Percentiles rank a stretch among this genome's conserved stretches.
Conservation (phyloP, 2,329 filamentous ascomycete genomes). For the Didymellaceae sp. region DNA sequence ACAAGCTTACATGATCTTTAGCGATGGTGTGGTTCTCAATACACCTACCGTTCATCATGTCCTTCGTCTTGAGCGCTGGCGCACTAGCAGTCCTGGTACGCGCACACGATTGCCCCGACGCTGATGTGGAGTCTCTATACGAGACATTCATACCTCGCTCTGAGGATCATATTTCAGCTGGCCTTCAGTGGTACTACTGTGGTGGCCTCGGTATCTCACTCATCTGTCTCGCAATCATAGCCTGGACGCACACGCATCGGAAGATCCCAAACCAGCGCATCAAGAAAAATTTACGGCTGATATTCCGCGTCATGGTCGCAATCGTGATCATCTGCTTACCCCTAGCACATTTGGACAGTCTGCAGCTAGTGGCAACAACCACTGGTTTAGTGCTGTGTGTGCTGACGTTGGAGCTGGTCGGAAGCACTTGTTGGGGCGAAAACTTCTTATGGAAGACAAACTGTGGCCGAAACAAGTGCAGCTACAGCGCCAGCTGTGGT, state of each 20-base stretch:
- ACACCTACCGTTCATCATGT: slow-evolving; percentile 69
- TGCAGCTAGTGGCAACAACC: slow-evolving; percentile 49
- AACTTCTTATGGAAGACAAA: slow-evolving; percentile 36
- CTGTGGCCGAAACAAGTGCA: slow-evolving; percentile 31
- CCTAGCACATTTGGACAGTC: slow-evolving; percentile 51
- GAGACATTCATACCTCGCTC: slow-evolving; percentile 59
- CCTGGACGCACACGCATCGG: slow-evolving; percentile 63
- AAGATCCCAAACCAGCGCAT: slow-evolving; percentile 57
- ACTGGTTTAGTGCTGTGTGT: slow-evolving; percentile 47
- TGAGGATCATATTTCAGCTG: slow-evolving; percentile 58
- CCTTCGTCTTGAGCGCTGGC: slow-evolving; percentile 65
- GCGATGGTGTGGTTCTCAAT: slow-evolving; percentile 62
- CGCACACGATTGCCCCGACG: slow-evolving; percentile 60
- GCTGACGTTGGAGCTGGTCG: slow-evolving; percentile 46
- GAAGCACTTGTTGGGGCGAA: slow-evolving; percentile 37
- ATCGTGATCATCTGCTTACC: slow-evolving; percentile 64
- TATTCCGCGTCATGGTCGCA: slow-evolving; percentile 58
- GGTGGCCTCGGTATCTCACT: slow-evolving; percentile 65
- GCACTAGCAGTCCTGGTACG: slow-evolving; percentile 66
- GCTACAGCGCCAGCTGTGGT: slow-evolving; percentile 42
- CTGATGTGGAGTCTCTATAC: slow-evolving; percentile 58
- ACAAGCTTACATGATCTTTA: slow-evolving; percentile 22
- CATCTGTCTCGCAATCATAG: slow-evolving; percentile 62
- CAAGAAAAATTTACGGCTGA: slow-evolving; percentile 59
- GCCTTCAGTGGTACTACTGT: slow-evolving; percentile 69